Base-by-base conservation (phyloP, 495 filamentous ascomycete genomes). In the Hypoxylon subgilvum region DNA sequence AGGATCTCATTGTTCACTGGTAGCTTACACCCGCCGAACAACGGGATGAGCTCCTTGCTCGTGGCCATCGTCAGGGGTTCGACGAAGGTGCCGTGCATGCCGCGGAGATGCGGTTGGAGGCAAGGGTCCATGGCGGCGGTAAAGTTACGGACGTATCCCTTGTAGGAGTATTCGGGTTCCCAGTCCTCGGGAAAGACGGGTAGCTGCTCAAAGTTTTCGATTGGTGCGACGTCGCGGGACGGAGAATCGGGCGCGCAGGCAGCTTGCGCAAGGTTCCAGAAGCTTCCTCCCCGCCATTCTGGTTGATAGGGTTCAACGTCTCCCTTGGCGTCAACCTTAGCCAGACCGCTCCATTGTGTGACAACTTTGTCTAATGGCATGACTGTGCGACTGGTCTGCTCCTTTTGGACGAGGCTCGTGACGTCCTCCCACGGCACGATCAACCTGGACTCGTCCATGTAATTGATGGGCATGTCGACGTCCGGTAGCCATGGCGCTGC, bases 1-100 rank as follows among this genome's bases (percentile, higher is more conserved):
- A 92, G 78, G 56, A 93, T 88, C 52, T 93, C 89, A 68, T 90
- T 91, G 73, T 91, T 92, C 44, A 87, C 82, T 31, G 82, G 80
- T 39, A 91, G 76, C 69, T 94, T 93, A 65, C 82, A 87, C 43
- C 87, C 88, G 43, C 88, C 82, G 62, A 94, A 92, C 13, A 91
- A 69, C 0, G 89, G 90, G 22, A 90, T 75, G 23, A 91, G 72
- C 25, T 78, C 74, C 52, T 79, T 70, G 16, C 81, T 81, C 0
- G 80, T 76, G 2, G 76, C 66, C 52, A 86, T 75, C 19, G 76
- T 81, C 31, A 88, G 74, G 16, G 89, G 86, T 36, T 85, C 77
- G 48, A 87, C 84, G 32, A 93, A 83, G 42, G 86, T 85, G 30
- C 90, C 90, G 62, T 91, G 88, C 27, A 89, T 72, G 19, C 80